Evolutionary conservation across 148 eudicot species (phyloP).

Genomic region (Talinum fruticosum): DNA sequence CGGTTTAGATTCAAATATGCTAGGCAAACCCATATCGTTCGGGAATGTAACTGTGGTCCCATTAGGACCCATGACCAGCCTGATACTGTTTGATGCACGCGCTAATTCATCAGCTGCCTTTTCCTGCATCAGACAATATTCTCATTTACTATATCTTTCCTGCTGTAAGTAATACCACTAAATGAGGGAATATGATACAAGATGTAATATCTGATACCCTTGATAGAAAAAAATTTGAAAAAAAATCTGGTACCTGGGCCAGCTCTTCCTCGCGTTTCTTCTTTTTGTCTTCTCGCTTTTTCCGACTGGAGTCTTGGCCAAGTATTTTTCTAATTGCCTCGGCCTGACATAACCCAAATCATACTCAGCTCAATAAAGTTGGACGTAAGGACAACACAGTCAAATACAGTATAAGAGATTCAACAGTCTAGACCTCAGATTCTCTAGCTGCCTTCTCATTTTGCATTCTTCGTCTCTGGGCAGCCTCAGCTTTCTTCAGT

Average conservation of each 20-base stretch:
- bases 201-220: no score
- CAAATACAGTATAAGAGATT: not conserved
- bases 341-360: constrained; percentile 47
- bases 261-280: constrained; percentile 85
- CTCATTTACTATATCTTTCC: constrained; percentile 9
- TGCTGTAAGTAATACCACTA: not conserved
- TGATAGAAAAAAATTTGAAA: no score
- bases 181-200: not conserved
- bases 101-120: constrained; percentile 58
- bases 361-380: constrained; percentile 16
- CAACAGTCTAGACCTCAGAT: constrained; percentile 53
- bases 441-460: constrained; percentile 83
- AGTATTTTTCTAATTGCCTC: constrained; percentile 97
- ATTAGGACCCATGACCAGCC: constrained; percentile 63
- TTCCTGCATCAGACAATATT: constrained; percentile 46
- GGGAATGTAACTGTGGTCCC: constrained; percentile 77
- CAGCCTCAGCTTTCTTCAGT: constrained; percentile 80
- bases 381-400: not conserved
- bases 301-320: constrained; percentile 93
- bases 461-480: constrained; percentile 72
- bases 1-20: constrained; percentile 53
- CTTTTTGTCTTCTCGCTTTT: constrained; percentile 81
- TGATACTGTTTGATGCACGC: constrained; percentile 58
- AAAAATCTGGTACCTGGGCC: constrained; percentile 57
- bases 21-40: constrained; percentile 64